A percentile compares a stretch with the other conserved stretches of the same genome.
Conservation (phyloP, 306 rosid species). For the Begonia masoniana region DNA sequence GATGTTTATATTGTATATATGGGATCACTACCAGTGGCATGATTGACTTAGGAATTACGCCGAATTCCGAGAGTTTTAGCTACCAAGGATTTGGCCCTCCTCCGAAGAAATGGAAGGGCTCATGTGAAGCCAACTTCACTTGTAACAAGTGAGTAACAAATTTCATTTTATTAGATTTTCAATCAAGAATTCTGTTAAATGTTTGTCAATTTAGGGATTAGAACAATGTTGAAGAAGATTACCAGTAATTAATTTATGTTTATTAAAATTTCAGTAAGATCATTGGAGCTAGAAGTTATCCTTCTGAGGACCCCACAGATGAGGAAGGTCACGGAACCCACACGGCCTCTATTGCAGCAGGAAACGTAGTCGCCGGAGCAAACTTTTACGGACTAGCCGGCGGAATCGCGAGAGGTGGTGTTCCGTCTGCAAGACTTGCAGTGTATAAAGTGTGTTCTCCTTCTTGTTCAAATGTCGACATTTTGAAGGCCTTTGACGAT, state of each 20-base stretch:
- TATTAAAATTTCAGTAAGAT: constrained; percentile 3
- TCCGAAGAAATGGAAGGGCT: constrained; percentile 11
- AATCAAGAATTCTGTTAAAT: too few relatives aligned
- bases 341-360: constrained; percentile 16
- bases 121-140: constrained; percentile 7
- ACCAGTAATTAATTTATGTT: too few relatives aligned
- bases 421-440: constrained; percentile 14
- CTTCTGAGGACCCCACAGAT: not conserved
- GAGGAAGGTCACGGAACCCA: constrained; percentile 10
- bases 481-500: constrained; percentile 28
- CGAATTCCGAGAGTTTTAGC: constrained; percentile 6
- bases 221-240: too few relatives aligned
- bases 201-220: too few relatives aligned
- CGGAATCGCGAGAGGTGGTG: constrained; percentile 19
- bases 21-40: constrained; percentile 5
- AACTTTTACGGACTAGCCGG: constrained; percentile 9
- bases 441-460: constrained; percentile 5
- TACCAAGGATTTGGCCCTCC: constrained; percentile 10
- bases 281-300: constrained; percentile 1
- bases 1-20: not conserved
- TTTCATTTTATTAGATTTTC: not conserved
- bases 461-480: not conserved
- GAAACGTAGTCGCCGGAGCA: constrained; percentile 5
- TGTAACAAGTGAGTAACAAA: constrained; percentile 5
- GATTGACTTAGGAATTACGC: constrained; percentile 10